Base-by-base conservation (phyloP, 2,329 filamentous ascomycete genomes). In the Talaromyces sp. region DNA sequence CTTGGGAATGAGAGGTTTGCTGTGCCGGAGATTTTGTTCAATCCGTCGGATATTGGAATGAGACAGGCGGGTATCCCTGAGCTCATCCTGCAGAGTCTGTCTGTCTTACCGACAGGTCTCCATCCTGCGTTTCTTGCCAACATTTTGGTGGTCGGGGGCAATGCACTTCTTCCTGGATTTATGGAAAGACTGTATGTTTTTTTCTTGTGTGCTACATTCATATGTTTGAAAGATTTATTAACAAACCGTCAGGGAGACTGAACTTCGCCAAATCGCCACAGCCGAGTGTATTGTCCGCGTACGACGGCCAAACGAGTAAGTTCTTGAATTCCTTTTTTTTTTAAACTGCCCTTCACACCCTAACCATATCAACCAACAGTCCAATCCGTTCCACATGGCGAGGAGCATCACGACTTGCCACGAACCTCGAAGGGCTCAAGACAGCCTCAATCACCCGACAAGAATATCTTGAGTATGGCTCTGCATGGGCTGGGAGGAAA, bases 1-100 rank as follows among this genome's bases (percentile, higher is more conserved):
- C 81, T 99, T 10, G 88, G 91, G 4, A 98, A 97, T 74, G 95
- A 99, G 77, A 86, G 93, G 53, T 99, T 99, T 72, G 81, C 86
- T 1, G 89, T 96, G 0, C 93, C 95, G 0, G 95, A 99, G 73
- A 81, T 98, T 6, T 78, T 99, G 2, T 98, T 99, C 77, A 89
- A 84, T 60, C 95, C 95, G 0, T 83, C 84, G 3, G 93, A 98
- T 75, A 88, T 96, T 51, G 93, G 92, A 0, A 86, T 97, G 74
- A 85, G 86, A 54, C 91, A 96, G 69, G 87, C 89, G 0, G 95
- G 95, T 0, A 81, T 99, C 22, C 85, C 91, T 0, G 90, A 93
- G 55, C 83, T 92, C n/a, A 84, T 97, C 11, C 81, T 95, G 76
- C 88, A 97, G 72, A 90, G 88, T 13, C 76, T 99, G 15, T 83